Percentiles rank a stretch among this genome's conserved stretches.
phyloP scores from a whole-genome alignment of 129 eudicot genomes.

The Oenanthe sinensis region DNA sequence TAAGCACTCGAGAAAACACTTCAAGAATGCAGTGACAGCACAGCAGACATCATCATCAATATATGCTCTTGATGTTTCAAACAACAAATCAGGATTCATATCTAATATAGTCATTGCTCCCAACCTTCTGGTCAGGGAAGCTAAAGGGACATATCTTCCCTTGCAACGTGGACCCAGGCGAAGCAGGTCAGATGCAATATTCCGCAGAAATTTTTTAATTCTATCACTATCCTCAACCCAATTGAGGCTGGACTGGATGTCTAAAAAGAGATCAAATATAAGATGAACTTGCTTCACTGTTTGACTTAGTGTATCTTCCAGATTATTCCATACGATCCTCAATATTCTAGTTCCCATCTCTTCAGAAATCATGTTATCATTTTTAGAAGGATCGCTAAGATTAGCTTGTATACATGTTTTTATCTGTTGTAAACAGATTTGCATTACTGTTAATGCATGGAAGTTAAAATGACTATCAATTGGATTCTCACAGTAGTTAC shows the following conservation, averaged over 20 bases:
- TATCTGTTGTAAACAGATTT: conserved; percentile 93
- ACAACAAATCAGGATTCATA: conserved; percentile 66
- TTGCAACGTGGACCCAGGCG: conserved; percentile 89
- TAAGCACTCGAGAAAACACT: conserved; percentile 87
- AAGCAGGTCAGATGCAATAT: conserved; percentile 68
- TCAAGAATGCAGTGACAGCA: conserved; percentile 76
- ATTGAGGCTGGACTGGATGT: conserved; percentile 62
- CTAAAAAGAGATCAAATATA: conserved; percentile 83
- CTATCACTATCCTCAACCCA: conserved; percentile 50
- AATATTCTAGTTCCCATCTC: conserved; percentile 58
- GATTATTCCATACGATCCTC: conserved; percentile 88
- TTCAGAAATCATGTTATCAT: conserved; percentile 48
- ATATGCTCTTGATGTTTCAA: conserved; percentile 66
- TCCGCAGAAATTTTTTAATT: conserved; percentile 40
- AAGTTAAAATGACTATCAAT: conserved; percentile 88
- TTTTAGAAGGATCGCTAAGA: conserved; percentile 7
- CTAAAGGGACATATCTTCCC: conserved; percentile 91
- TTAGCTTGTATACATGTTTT: conserved; percentile 56
- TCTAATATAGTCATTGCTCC: conserved; percentile 66
- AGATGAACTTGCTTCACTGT: conserved; percentile 98
- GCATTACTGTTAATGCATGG: conserved; percentile 91
- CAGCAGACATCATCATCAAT: conserved; percentile 95
- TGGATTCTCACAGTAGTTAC: conserved; percentile 80
- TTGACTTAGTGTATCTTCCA: conserved; percentile 92
- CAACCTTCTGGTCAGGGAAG: conserved; percentile 77